A percentile compares a stretch with the other conserved stretches of the same genome.
Evolutionary conservation across 352 stramenopile species (phyloP).

Genomic region (Phytophthora pseudosyringae): DNA sequence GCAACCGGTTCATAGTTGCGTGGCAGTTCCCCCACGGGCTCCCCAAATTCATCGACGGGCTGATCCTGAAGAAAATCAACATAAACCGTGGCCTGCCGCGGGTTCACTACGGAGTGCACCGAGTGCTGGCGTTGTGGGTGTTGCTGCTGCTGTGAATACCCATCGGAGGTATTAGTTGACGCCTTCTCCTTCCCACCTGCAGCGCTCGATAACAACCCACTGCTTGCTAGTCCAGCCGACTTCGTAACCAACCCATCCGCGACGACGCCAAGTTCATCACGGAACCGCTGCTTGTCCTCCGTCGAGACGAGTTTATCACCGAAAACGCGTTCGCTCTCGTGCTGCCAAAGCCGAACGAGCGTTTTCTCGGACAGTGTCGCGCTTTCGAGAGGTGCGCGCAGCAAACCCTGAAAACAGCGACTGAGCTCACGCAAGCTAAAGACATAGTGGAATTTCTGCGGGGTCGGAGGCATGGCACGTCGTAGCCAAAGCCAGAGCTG

Average conservation of each 20-base stretch:
- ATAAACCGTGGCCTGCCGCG: constrained; percentile 44
- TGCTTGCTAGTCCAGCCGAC: constrained; percentile 7
- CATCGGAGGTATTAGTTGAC: constrained; percentile 6
- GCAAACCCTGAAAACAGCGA: constrained; percentile 81
- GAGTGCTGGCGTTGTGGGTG: constrained; percentile 21
- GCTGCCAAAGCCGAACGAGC: constrained; percentile 79
- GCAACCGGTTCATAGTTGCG: constrained; percentile 84
- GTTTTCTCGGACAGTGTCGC: constrained; percentile 50
- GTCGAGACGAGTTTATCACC: constrained; percentile 72
- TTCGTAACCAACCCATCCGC: constrained; percentile 49
- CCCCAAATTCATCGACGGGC: constrained; percentile 83
- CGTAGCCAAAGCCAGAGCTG: constrained; percentile 77
- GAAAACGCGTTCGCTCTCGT: constrained; percentile 88
- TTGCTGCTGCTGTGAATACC: not conserved
- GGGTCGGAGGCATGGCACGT: constrained; percentile 70
- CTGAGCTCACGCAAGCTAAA: constrained; percentile 82
- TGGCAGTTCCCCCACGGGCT: constrained; percentile 76
- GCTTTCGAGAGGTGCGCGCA: constrained; percentile 62
- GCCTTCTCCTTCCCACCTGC: constrained; percentile 33
- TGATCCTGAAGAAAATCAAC: constrained; percentile 90
- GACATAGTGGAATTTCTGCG: constrained; percentile 86
- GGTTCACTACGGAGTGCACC: constrained; percentile 14
- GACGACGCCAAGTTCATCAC: constrained; percentile 58
- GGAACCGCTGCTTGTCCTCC: constrained; percentile 78
- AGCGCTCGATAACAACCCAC: constrained; percentile 4